These are phyloP conservation scores for Eudorina sp. DNA, from an alignment of 139 green algal genomes.

Conservation along the genomic window DNA sequence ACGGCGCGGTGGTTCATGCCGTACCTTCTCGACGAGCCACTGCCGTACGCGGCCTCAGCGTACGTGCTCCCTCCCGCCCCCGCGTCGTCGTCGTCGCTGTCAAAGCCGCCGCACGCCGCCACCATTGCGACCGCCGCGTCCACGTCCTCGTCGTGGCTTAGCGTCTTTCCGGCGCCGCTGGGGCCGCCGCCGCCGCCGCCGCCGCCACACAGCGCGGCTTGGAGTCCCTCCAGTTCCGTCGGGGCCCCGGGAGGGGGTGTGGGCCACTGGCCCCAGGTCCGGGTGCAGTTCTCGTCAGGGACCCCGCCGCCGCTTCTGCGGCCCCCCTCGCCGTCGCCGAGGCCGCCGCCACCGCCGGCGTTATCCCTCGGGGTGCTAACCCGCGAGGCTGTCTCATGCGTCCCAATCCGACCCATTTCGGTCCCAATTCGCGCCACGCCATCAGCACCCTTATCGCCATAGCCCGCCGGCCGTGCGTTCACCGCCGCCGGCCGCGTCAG, in stretches of 20 bases:
- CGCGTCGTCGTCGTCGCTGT: background rate
- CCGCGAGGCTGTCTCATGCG: too few species aligned
- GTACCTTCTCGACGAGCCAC: conserved; percentile 8
- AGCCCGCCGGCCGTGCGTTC: too few species aligned
- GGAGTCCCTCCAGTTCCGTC: background rate
- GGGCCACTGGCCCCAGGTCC: background rate
- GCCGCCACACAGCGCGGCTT: background rate
- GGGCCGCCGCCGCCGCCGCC: background rate
- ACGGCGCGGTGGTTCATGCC: background rate
- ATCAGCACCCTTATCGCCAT: background rate
- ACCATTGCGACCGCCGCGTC: conserved; percentile 17
- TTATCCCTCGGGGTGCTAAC: too few species aligned
- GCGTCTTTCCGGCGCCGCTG: background rate
- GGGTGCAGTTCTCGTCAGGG: background rate
- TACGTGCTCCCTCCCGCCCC: background rate
- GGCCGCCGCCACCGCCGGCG: background rate
- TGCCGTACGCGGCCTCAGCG: background rate
- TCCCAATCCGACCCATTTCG: background rate
- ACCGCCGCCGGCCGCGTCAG: background rate
- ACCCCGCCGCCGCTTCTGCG: background rate
- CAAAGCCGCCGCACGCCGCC: conserved; percentile 26
- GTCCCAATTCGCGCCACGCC: background rate
- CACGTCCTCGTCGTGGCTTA: background rate
- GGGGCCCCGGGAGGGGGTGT: background rate
- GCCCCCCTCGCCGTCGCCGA: background rate